Conservation (phyloP, 768 basidiomycete genomes). For the Tubosaeta sp. region DNA sequence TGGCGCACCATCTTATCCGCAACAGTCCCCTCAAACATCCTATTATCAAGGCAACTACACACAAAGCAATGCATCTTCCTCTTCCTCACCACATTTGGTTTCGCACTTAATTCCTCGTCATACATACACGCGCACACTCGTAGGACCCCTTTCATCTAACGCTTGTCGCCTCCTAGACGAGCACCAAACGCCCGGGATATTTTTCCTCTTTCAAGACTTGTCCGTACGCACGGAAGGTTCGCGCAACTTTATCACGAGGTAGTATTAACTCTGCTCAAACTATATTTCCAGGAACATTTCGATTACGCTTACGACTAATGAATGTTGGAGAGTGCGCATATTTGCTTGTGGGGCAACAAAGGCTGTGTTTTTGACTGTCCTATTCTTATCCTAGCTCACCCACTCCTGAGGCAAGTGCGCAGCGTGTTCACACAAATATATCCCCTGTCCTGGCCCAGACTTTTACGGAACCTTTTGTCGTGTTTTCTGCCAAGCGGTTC, state of each 20-base stretch:
- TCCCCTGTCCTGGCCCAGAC: slow-evolving; percentile 81
- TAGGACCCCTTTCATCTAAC: slow-evolving; percentile 84
- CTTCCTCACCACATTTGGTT: slow-evolving; percentile 28
- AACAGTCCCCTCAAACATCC: slow-evolving; percentile 28
- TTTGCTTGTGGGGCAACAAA: slow-evolving; percentile 12
- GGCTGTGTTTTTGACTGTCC: slow-evolving; percentile 20
- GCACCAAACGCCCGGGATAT: slow-evolving; percentile 81
- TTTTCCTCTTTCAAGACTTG: slow-evolving; percentile 93
- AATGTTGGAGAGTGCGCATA: slow-evolving; percentile 83
- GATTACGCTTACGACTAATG: slow-evolving; percentile 82
- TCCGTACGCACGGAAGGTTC: slow-evolving; percentile 90
- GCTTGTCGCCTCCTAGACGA: slow-evolving; percentile 83
- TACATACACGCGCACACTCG: slow-evolving; percentile 81
- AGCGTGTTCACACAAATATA: slow-evolving; percentile 58
- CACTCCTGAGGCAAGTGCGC: slow-evolving; percentile 66
- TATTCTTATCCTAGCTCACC: slow-evolving; percentile 48
- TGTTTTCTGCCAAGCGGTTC: slow-evolving; percentile 91
- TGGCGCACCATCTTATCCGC: slow-evolving; percentile 23
- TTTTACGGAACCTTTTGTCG: slow-evolving; percentile 79
- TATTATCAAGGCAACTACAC: slow-evolving; percentile 27
- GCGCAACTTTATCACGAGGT: slow-evolving; percentile 25
- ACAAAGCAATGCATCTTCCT: slow-evolving; percentile 24
- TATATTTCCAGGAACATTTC: slow-evolving; percentile 63
- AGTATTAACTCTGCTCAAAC: slow-evolving; percentile 20
- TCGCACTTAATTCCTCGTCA: slow-evolving; percentile 54